Conservation (phyloP, 768 basidiomycete genomes). For the Mycena vitilis region DNA sequence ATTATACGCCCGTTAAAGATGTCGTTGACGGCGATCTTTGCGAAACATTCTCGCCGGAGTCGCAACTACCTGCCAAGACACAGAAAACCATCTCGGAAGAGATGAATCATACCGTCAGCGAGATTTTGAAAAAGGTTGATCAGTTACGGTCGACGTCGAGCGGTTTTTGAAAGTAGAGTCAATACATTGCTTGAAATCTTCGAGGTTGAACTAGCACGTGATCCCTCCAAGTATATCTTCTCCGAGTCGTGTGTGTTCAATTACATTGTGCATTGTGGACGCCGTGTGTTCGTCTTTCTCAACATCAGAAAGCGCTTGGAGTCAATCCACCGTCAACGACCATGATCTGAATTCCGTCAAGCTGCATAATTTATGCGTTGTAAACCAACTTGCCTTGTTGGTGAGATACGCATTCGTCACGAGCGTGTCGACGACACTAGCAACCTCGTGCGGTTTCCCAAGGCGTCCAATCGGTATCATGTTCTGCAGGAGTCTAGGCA, state of each 20-base stretch:
- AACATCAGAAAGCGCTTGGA: constrained; percentile 51
- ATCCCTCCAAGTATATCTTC: too few species aligned
- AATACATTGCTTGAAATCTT: too few species aligned
- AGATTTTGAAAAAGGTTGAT: constrained; percentile 97
- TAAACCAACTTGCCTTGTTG: constrained; percentile 55
- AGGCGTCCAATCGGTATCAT: constrained; percentile 64
- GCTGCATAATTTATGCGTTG: background rate
- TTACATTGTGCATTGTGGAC: background rate
- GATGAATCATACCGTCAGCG: constrained; percentile 87
- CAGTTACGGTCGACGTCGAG: constrained; percentile 86
- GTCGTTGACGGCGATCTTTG: too few species aligned
- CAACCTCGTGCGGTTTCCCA: constrained; percentile 62
- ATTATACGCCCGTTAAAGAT: too few species aligned
- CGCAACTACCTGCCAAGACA: constrained; percentile 78
- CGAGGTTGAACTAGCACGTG: too few species aligned
- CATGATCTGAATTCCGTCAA: constrained; percentile 49
- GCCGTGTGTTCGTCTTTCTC: background rate
- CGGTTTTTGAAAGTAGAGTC: constrained; percentile 60
- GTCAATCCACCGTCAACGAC: constrained; percentile 61
- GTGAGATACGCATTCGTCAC: constrained; percentile 67
- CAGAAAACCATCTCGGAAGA: constrained; percentile 81
- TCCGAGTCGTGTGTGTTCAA: background rate
- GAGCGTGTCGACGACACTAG: constrained; percentile 62
- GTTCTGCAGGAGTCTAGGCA: constrained; percentile 43
- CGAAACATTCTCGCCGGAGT: constrained; percentile 92